phyloP scores from a whole-genome alignment of 805 yeast genomes.

The Candida odintsovae region DNA sequence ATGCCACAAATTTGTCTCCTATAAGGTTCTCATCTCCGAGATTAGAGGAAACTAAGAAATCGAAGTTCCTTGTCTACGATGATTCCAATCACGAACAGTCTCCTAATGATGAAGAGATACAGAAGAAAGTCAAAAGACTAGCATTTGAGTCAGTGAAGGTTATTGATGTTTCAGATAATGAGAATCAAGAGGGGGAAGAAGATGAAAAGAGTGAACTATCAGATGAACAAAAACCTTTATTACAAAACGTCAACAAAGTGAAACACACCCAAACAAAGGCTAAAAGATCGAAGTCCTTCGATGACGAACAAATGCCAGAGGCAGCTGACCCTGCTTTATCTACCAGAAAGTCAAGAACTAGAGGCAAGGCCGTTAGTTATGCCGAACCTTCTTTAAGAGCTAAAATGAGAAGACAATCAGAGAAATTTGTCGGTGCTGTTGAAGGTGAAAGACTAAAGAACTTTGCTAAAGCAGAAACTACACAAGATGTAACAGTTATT shows the following conservation, averaged over 20 bases:
- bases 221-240: conserved; percentile 18
- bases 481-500: background rate
- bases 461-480: background rate
- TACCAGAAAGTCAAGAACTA: conserved; percentile 39
- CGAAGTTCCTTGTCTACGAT: conserved; percentile 17
- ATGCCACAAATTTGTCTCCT: conserved; percentile 21
- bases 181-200: background rate
- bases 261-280: conserved; percentile 26
- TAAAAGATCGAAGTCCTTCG: conserved; percentile 23
- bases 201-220: conserved; percentile 8
- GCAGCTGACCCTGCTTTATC: conserved; percentile 17
- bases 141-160: background rate
- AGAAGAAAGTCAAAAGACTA: background rate
- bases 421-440: conserved; percentile 56
- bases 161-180: background rate
- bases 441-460: conserved; percentile 9
- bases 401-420: conserved; percentile 65
- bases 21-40: conserved; percentile 18
- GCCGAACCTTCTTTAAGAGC: conserved; percentile 60
- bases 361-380: conserved; percentile 57
- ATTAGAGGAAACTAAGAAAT: conserved; percentile 1
- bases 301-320: conserved; percentile 37
- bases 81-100: conserved; percentile 14
- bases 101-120: background rate
- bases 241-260: conserved; percentile 17